These are phyloP conservation scores for Rutstroemia sp. DNA, from an alignment of 2,329 filamentous ascomycete species.

Conservation along the genomic window DNA sequence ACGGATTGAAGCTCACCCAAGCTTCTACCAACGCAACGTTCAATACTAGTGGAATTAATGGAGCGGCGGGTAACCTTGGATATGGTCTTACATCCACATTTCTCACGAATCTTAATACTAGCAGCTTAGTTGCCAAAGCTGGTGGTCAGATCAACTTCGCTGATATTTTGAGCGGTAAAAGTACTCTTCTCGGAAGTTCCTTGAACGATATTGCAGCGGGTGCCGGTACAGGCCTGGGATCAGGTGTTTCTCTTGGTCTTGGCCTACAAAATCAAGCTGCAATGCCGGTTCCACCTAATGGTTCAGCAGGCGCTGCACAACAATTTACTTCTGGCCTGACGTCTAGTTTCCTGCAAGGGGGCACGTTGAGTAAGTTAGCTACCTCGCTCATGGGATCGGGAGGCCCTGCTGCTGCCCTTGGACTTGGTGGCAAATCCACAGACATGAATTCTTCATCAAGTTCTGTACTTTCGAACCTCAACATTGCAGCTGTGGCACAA, in stretches of 20 bases:
- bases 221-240: not conserved
- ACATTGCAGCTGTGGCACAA: slow-evolving; percentile 25
- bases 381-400: slow-evolving; percentile 5
- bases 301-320: not conserved
- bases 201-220: not conserved
- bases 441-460: slow-evolving; percentile 14
- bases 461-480: slow-evolving; percentile 8
- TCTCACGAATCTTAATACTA: not conserved
- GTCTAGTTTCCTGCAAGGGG: slow-evolving; percentile 30
- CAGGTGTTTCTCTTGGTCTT: not conserved
- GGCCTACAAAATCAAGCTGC: not conserved
- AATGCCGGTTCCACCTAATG: not conserved
- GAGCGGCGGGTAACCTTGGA: slow-evolving; percentile 12
- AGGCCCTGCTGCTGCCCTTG: not conserved
- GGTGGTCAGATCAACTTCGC: not conserved
- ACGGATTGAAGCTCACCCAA: slow-evolving; percentile 8
- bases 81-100: slow-evolving; percentile 8
- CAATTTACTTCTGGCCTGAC: slow-evolving; percentile 26
- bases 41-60: slow-evolving; percentile 10
- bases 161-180: not conserved
- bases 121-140: not conserved
- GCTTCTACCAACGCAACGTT: not conserved
- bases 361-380: slow-evolving; percentile 25
- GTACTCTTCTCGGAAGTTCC: not conserved
- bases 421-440: slow-evolving; percentile 14